Evolutionary conservation across 306 rosid genomes (phyloP).

Genomic region (Macrotyloma uniflorum): DNA sequence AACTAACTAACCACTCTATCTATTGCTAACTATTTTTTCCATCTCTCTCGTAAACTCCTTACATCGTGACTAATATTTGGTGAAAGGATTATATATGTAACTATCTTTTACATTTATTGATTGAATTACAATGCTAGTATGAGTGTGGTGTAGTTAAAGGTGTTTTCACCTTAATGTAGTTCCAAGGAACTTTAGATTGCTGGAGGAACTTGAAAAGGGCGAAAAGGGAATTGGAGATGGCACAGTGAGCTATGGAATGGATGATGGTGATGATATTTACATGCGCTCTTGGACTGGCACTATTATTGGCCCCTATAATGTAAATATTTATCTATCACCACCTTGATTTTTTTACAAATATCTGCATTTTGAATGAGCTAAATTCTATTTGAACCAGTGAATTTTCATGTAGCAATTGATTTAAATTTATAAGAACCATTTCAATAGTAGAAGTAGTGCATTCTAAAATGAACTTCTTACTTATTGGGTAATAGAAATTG

Average conservation of each 20-base stretch:
- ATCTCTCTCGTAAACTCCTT: not conserved
- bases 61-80: not conserved
- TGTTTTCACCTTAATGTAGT: constrained; percentile 55
- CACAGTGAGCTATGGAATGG: constrained; percentile 98
- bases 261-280: constrained; percentile 97
- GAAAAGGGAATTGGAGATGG: constrained; percentile 95
- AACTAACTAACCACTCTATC: not conserved
- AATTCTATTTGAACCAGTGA: not conserved
- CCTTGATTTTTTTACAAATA: not conserved
- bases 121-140: not conserved
- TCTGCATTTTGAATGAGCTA: not conserved
- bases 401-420: not conserved
- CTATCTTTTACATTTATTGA: not conserved
- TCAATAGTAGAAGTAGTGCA: constrained; percentile 4
- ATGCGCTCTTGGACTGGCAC: constrained; percentile 97
- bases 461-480: not conserved
- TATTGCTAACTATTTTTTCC: not conserved
- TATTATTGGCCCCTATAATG: constrained; percentile 97
- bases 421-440: constrained; percentile 12
- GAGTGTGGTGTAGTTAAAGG: constrained; percentile 20
- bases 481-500: not conserved
- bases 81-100: not conserved
- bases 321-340: constrained; percentile 40
- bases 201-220: constrained; percentile 98
- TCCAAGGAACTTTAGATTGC: constrained; percentile 97